Evolutionary conservation across 1,284 basidiomycete genomes (phyloP).

Genomic region (Ceratobasidium theobromae): DNA sequence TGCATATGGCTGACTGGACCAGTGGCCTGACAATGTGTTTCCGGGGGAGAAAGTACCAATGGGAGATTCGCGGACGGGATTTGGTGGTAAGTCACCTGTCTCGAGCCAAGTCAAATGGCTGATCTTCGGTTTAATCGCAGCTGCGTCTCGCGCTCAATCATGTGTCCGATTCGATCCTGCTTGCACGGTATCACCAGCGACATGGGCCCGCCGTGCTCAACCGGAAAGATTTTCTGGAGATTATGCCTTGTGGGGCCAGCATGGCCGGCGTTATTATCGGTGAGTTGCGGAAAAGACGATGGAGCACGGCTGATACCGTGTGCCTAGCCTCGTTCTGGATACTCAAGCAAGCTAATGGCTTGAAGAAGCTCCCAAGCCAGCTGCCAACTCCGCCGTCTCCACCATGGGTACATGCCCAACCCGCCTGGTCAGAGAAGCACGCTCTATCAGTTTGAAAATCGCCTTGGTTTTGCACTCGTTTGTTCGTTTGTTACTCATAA

Average conservation of each 20-base stretch:
- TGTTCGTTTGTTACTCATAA: slow-evolving; percentile 9
- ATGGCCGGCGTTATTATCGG: slow-evolving; percentile 26
- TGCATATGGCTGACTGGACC: too few relatives aligned
- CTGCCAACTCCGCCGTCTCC: slow-evolving; percentile 17
- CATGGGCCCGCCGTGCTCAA: slow-evolving; percentile 24
- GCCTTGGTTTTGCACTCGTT: background rate
- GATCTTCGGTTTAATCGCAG: background rate
- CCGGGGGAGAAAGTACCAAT: slow-evolving; percentile 30
- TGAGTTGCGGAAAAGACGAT: background rate
- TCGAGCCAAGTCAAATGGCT: background rate
- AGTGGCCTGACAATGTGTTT: slow-evolving; percentile 25
- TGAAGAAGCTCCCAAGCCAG: slow-evolving; percentile 22
- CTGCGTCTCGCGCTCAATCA: slow-evolving; percentile 23
- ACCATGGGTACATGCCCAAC: slow-evolving; percentile 17
- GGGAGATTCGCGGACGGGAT: slow-evolving; percentile 30
- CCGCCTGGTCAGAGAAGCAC: slow-evolving; percentile 21
- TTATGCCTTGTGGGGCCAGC: slow-evolving; percentile 18
- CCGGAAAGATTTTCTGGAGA: slow-evolving; percentile 25
- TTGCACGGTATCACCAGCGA: slow-evolving; percentile 28
- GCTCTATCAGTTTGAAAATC: slow-evolving; percentile 21
- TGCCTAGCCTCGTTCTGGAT: slow-evolving; percentile 29
- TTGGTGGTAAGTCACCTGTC: slow-evolving; percentile 8
- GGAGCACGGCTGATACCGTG: background rate
- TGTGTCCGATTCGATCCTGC: slow-evolving; percentile 22
- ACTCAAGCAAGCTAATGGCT: slow-evolving; percentile 24